Conservation (phyloP, 31 red algal species). For the Endocladia muricata region DNA sequence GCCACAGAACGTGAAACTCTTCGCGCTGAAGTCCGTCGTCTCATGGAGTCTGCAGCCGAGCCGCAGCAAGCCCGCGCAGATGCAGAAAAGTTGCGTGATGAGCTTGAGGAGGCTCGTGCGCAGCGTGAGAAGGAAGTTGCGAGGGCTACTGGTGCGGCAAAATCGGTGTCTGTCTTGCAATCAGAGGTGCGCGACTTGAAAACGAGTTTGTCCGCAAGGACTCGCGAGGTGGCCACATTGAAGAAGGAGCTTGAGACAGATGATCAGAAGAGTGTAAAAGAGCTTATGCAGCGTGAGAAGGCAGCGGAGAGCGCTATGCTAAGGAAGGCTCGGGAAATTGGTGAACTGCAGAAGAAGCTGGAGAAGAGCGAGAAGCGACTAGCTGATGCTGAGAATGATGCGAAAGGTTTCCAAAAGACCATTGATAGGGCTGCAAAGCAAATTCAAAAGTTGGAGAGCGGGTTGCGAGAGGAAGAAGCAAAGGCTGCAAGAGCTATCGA, state of each 20-base stretch:
- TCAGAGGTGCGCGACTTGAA: conserved; percentile 25
- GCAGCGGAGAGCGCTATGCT: conserved; percentile 62
- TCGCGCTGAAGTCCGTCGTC: background rate
- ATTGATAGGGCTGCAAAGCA: conserved; percentile 10
- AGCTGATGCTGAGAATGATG: conserved; percentile 30
- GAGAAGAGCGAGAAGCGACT: background rate
- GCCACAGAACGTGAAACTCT: conserved; percentile 50
- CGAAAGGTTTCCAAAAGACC: conserved; percentile 29
- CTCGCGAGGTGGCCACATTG: conserved; percentile 16
- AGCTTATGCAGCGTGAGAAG: conserved; percentile 55
- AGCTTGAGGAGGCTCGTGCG: conserved; percentile 40
- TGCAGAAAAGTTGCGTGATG: conserved; percentile 29
- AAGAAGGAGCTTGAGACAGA: conserved; percentile 60
- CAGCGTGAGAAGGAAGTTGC: conserved; percentile 20
- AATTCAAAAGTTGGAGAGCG: conserved; percentile 33
- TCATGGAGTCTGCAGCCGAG: too few relatives aligned
- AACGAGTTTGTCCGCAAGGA: conserved; percentile 3
- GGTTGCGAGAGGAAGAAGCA: conserved; percentile 2
- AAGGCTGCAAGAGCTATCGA: background rate
- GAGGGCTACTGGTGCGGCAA: conserved; percentile 10
- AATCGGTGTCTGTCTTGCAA: conserved; percentile 24
- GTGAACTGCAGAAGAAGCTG: conserved; percentile 16
- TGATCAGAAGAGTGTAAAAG: conserved; percentile 56
- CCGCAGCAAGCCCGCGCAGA: background rate
- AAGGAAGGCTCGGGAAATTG: conserved; percentile 42